phyloP scores from a whole-genome alignment of 2,329 filamentous ascomycete genomes.

The Fusarium sp. region DNA sequence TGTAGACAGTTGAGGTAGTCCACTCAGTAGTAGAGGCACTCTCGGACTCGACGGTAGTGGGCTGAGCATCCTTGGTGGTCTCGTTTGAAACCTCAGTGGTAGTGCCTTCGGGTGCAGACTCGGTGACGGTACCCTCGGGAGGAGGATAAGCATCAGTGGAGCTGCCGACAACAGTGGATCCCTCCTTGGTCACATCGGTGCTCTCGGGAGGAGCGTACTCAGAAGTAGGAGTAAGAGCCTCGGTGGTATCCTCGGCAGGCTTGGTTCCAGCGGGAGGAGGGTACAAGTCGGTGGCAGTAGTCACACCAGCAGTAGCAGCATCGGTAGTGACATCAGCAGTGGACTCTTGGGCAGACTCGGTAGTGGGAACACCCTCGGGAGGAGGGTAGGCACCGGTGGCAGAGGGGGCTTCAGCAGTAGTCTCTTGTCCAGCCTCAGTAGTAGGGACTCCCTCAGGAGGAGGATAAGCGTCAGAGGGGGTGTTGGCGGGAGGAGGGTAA shows the following conservation, averaged over 20 bases:
- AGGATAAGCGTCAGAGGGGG: not conserved
- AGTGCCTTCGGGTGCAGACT: not conserved
- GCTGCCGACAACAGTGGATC: constrained; percentile 14
- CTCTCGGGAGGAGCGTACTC: constrained; percentile 15
- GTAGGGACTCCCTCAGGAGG: not conserved
- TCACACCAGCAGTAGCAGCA: constrained; percentile 1
- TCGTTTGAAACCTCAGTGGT: constrained; percentile 14
- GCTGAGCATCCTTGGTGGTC: constrained; percentile 9
- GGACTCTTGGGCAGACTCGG: not conserved
- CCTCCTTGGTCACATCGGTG: constrained; percentile 19
- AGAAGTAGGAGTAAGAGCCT: constrained; percentile 22
- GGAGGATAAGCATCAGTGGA: constrained; percentile 22
- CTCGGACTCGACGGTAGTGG: not conserved
- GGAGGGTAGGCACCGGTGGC: not conserved
- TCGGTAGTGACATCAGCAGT: constrained; percentile 4
- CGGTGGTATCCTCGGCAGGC: constrained; percentile 14
- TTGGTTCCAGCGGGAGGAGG: constrained; percentile 24
- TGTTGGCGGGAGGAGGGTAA: constrained; percentile 6
- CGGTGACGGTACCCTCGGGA: constrained; percentile 11
- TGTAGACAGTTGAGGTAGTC: constrained; percentile 40
- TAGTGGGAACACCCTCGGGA: not conserved
- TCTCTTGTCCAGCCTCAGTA: not conserved
- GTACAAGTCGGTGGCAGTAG: constrained; percentile 14
- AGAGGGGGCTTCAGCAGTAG: not conserved
- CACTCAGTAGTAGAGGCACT: constrained; percentile 19